Evolutionary conservation across 768 basidiomycete genomes (phyloP), one percentile per base, ranked within the genome.

Genomic region (Rhodotorula graminis): DNA sequence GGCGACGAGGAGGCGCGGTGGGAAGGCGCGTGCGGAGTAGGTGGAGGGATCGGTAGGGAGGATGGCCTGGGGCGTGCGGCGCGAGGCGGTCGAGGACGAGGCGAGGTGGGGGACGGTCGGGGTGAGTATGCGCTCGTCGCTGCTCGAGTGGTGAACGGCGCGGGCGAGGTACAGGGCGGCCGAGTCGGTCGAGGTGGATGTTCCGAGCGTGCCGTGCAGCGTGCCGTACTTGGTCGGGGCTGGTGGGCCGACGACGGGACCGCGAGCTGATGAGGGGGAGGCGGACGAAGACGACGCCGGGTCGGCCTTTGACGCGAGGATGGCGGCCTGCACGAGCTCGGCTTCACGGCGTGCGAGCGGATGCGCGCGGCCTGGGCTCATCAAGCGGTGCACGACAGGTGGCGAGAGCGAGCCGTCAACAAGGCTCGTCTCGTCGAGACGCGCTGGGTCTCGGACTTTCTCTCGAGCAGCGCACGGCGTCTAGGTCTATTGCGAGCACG

Each of bases 131-230:
- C 29, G 42, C 14, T 61, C 60, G 27, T 61, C 42, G 44, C 44
- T 46, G 44, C 44, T 61, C n/a, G 60, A 14, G 42, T 42, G 42
- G 27, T 21, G 14, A 4, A 57, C 33, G 33, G 14, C 8, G n/a
- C 29, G 53, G 27, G 57, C 19, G 4, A 19, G 1, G 21, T 21
- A 11, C 16, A 7, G 21, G 3, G 57, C 27, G 33, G 33, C 37
- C 33, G 37, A 18, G 31, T 5, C 7, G 21, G 0, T 58, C 33
- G 19, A 21, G 21, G 31, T 56, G 31, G 19, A 2, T 31, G 31
- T 55, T 31, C 44, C 53, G 16, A 69, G 67, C 11, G 66, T 67
- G 16, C 66, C 66, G 66, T 67, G 66, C 10, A 67, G 44, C 31
- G 59, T 42, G 23, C 61, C 44, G 46, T 62, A 69, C 29, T 37